Evolutionary conservation across 2,329 filamentous ascomycete species (phyloP), one percentile per base, ranked within the genome.

Genomic region (Penicillium hesseltinei): DNA sequence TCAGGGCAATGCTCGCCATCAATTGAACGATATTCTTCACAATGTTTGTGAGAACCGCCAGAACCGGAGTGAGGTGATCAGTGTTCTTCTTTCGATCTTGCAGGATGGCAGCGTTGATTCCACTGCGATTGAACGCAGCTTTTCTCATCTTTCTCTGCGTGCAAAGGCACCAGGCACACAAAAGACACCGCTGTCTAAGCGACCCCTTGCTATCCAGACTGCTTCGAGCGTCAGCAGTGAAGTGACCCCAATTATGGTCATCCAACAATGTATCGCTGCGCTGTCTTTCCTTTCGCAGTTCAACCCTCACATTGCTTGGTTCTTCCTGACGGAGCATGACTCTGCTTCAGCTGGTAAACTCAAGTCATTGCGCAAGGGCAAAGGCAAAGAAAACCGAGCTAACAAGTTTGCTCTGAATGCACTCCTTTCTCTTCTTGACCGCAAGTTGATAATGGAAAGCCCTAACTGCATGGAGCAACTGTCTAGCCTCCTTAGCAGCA

Each of bases 11-110:
- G 88, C 94, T 48, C 90, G 92, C 64, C 86, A 83, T 60, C 90
- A 91, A 58, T 82, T 99, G 52, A 93, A 94, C 71, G 88, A 88
- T 54, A 90, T 99, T 52, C 87, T 99, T 51, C 86, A 91, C 61
- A 91, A 96, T 64, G 88, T 97, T 27, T 97, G 92, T 70, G 90
- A 96, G 75, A 99, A 99, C 72, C 88, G 91, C n/a, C 92, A 97
- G 70, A 99, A 94, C 70, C 87, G 94, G 36, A 87, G 92, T 3
- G 94, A 99, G 73, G 91, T 99, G 35, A 88, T 99, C 69, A 96
- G 91, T 74, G 91, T 94, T 25, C 80, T 99, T 35, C 84, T 99
- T 10, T 91, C 94, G 61, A 95, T 99, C 62, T 82, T 99, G 10
- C 94, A 97, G 71, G 95, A 99, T 71, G 94, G 94, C 44, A 97